These are phyloP conservation scores for Aspergillus sp. DNA, from an alignment of 2,329 filamentous ascomycete genomes.

Conservation along the genomic window DNA sequence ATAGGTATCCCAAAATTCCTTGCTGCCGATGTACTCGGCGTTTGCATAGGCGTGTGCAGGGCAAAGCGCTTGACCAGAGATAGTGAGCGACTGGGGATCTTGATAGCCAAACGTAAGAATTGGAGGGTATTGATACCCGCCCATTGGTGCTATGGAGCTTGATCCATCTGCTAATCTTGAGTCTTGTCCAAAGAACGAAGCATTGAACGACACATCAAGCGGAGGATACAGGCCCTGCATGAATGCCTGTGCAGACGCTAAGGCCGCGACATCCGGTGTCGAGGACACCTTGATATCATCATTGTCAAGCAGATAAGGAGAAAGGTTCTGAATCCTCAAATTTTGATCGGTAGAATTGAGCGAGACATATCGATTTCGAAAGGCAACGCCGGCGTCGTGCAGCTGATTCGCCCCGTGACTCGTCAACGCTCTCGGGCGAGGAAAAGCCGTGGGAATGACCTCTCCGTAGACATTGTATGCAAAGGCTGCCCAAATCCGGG, in stretches of 20 bases:
- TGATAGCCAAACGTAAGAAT: slow-evolving; percentile 49
- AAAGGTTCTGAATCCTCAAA: slow-evolving; percentile 52
- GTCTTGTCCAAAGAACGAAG: slow-evolving; percentile 38
- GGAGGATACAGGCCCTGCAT: slow-evolving; percentile 67
- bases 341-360: slow-evolving; percentile 28
- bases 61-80: slow-evolving; percentile 56
- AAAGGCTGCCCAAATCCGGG: slow-evolving; percentile 54
- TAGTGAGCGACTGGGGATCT: slow-evolving; percentile 57
- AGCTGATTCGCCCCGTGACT: slow-evolving; percentile 61
- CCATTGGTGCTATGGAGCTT: slow-evolving; percentile 52
- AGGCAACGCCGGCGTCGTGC: slow-evolving; percentile 53
- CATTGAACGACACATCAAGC: slow-evolving; percentile 38
- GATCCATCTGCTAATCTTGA: slow-evolving; percentile 55
- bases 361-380: slow-evolving; percentile 59
- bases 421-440: slow-evolving; percentile 49
- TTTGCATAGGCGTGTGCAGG: slow-evolving; percentile 41
- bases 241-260: slow-evolving; percentile 63
- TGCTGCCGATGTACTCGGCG: slow-evolving; percentile 47
- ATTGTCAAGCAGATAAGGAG: slow-evolving; percentile 48
- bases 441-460: slow-evolving; percentile 53
- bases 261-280: slow-evolving; percentile 51
- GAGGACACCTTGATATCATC: slow-evolving; percentile 55
- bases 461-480: slow-evolving; percentile 61
- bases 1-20: slow-evolving; percentile 46
- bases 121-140: slow-evolving; percentile 62